Evolutionary conservation across 768 basidiomycete genomes (phyloP), one percentile per base, ranked within the genome.

Genomic region (Russula griseocarnosa): DNA sequence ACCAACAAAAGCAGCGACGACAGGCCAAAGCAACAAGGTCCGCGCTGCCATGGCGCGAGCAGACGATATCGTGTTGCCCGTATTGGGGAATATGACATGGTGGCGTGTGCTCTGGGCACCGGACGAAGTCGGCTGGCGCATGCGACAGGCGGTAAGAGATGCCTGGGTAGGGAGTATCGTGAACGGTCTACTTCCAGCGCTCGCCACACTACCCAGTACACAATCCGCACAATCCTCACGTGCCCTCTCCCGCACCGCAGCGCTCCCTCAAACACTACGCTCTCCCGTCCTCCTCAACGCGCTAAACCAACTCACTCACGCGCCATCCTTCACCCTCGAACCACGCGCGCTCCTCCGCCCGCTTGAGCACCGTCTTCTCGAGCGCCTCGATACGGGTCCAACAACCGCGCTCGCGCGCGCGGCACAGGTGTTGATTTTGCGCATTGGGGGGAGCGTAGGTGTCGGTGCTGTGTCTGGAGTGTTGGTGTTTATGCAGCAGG

Each of bases 341-440:
- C 62, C 68, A 0, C 44, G 53, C 30, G 59, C 60, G 14, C 52
- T 72, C 26, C 63, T 66, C n/a, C 34, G 58, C 14, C 66, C 68
- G 9, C 53, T 72, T 16, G 54, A 51, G 10, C 44, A 52, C 49
- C 66, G 71, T 5, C 66, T 67, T 7, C 64, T 67, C 3, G 59
- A 57, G n/a, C 66, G 65, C 18, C 55, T 72, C 24, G 55, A 56
- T 10, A 32, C 22, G 3, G 61, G 64, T 24, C 3, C 66, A 7
- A 71, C 69, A 3, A 32, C 58, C 0, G 30, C 38, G 16, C 70
- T 75, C 6, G 70, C 71, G 42, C 60, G 66, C 16, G 67, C 69
- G 9, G 74, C 72, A 22, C 73, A 75, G 44, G 63, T 62, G 1
- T 65, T 74, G 18, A 49, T 71, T 24, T 24, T 61, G 14, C 69